Conservation (phyloP, 1,284 basidiomycete species). For the Puccinia hordei region DNA sequence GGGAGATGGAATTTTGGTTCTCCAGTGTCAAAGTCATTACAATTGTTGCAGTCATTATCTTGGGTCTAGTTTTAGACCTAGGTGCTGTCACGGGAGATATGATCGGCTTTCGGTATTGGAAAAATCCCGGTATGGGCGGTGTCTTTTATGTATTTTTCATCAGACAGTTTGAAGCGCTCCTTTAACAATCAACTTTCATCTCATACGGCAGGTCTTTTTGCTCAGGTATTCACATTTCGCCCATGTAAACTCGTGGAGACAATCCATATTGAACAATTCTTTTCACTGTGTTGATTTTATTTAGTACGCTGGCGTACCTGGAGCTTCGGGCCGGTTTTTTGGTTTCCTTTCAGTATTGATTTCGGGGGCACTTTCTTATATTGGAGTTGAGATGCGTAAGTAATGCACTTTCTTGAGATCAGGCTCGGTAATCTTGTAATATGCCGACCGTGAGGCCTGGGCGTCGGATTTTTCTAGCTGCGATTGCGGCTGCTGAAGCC, state of each 20-base stretch:
- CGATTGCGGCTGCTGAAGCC: conserved; percentile 50
- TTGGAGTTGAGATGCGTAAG: conserved; percentile 50
- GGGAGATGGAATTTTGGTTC: conserved; percentile 67
- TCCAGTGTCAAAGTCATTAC: conserved; percentile 66
- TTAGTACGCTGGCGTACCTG: conserved; percentile 42
- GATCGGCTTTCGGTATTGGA: conserved; percentile 73
- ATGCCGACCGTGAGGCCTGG: background rate
- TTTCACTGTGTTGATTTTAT: conserved; percentile 1
- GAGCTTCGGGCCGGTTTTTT: conserved; percentile 33
- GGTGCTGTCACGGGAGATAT: conserved; percentile 61
- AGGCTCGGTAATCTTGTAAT: background rate
- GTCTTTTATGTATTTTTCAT: background rate
- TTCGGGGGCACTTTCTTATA: conserved; percentile 43
- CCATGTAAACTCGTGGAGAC: background rate
- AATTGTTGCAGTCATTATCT: conserved; percentile 66
- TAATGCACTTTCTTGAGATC: background rate
- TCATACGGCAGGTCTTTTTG: conserved; percentile 26
- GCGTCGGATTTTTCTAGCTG: conserved; percentile 2
- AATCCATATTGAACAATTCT: background rate
- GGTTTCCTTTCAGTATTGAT: conserved; percentile 49
- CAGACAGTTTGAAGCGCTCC: background rate
- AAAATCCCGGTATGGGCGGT: conserved; percentile 64
- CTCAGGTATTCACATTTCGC: conserved; percentile 11
- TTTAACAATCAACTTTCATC: background rate
- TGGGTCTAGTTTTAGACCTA: conserved; percentile 63